Percentiles rank a stretch among this genome's conserved stretches.
Conservation (phyloP, 306 rosid genomes). For the Vachellia collinsii region DNA sequence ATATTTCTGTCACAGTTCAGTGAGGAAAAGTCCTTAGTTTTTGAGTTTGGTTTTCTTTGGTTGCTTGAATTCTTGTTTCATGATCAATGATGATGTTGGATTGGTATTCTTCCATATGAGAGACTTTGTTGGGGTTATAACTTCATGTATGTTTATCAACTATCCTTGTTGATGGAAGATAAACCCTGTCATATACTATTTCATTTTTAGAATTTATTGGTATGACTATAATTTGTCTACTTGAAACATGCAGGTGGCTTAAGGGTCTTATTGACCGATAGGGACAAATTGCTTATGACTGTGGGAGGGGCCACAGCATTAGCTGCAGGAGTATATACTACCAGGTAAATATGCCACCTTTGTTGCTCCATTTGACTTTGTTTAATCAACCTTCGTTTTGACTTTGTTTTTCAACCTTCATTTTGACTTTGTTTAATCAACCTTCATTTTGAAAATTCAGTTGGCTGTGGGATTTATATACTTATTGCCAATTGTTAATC, state of each 20-base stretch:
- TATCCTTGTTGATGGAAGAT: conserved; percentile 22
- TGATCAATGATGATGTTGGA: conserved; percentile 4
- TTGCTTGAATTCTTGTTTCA: not conserved
- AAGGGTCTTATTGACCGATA: conserved; percentile 79
- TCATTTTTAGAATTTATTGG: conserved; percentile 5
- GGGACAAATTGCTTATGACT: conserved; percentile 87
- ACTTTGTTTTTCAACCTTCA: conserved; percentile 10
- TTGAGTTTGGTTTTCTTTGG: too few relatives aligned
- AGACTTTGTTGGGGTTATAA: conserved; percentile 16
- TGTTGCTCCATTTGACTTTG: conserved; percentile 20
- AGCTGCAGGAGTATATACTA: conserved; percentile 97
- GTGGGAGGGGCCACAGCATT: conserved; percentile 98
- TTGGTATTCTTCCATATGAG: conserved; percentile 17
- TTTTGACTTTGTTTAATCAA: conserved; percentile 22
- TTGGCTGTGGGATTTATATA: conserved; percentile 31
- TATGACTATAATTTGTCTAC: conserved; percentile 32
- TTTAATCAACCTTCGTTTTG: conserved; percentile 25
- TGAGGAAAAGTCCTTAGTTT: too few relatives aligned
- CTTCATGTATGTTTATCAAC: conserved; percentile 18
- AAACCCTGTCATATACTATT: conserved; percentile 5
- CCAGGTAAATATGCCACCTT: conserved; percentile 63
- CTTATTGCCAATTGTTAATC: conserved; percentile 10
- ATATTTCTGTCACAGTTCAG: too few relatives aligned
- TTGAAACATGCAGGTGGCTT: conserved; percentile 78
- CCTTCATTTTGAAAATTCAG: conserved; percentile 7